Percentiles rank a stretch among this genome's conserved stretches.
These are phyloP conservation scores for Nitzschia sp. DNA, from an alignment of 108 stramenopile species.

Conservation along the genomic window DNA sequence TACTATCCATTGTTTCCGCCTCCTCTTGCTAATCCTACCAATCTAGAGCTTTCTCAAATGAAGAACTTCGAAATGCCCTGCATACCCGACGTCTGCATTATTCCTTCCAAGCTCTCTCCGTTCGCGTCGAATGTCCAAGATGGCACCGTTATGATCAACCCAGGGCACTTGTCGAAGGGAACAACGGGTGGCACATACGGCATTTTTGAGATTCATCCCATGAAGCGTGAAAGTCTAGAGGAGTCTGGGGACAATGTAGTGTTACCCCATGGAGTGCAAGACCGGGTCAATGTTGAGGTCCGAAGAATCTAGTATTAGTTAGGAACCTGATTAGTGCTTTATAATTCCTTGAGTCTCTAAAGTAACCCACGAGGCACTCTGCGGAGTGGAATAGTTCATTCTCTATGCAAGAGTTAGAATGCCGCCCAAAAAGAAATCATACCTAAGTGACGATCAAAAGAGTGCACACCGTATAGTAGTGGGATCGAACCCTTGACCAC, in stretches of 20 bases:
- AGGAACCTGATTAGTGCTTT: no score
- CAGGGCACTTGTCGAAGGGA: constrained; percentile 79
- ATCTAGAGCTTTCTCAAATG: constrained; percentile 81
- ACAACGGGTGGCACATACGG: constrained; percentile 92
- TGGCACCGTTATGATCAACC: constrained; percentile 81
- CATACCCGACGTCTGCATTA: constrained; percentile 88
- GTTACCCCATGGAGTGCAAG: constrained; percentile 43
- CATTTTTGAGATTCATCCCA: constrained; percentile 76
- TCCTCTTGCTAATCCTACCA: constrained; percentile 46
- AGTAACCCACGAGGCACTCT: no score
- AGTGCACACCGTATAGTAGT: constrained; percentile 23
- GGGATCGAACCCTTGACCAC: constrained; percentile 87
- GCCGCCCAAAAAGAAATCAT: no score
- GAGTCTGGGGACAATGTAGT: constrained; percentile 40
- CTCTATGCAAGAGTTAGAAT: no score
- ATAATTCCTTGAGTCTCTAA: no score
- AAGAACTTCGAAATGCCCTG: constrained; percentile 77
- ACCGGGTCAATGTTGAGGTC: constrained; percentile 77
- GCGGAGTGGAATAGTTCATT: no score
- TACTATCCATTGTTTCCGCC: constrained; percentile 94
- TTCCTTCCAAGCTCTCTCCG: constrained; percentile 86
- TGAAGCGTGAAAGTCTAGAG: constrained; percentile 59
- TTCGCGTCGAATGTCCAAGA: constrained; percentile 72
- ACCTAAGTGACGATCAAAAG: no score
- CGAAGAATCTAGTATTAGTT: constrained; percentile 59